Conservation (phyloP, 306 rosid species). For the Castanea sativa region DNA sequence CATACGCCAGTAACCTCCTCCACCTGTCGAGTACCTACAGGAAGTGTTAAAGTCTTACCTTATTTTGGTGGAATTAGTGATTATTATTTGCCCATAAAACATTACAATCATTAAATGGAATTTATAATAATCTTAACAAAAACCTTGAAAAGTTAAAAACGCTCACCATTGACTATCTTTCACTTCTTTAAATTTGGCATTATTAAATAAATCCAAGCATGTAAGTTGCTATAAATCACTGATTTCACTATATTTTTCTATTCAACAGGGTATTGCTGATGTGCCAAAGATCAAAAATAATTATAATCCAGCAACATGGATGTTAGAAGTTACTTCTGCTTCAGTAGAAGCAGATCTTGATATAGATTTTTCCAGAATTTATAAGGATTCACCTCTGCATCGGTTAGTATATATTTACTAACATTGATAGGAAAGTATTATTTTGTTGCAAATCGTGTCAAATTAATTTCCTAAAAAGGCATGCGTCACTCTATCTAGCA, state of each 20-base stretch:
- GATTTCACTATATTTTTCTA: slow-evolving; percentile 20
- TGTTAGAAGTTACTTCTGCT: slow-evolving; percentile 60
- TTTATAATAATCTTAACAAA: not conserved
- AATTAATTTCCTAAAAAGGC: not conserved
- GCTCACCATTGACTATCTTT: not conserved
- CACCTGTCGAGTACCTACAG: not conserved
- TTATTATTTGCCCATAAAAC: not conserved
- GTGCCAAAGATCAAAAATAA: slow-evolving; percentile 55
- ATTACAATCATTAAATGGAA: not conserved
- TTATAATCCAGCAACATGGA: slow-evolving; percentile 65
- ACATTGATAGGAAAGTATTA: slow-evolving; percentile 7
- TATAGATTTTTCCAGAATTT: slow-evolving; percentile 48
- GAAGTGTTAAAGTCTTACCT: not conserved
- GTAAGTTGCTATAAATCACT: not conserved
- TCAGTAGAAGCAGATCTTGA: slow-evolving; percentile 49
- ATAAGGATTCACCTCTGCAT: slow-evolving; percentile 43
- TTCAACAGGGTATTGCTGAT: slow-evolving; percentile 53
- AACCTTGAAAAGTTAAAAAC: not conserved
- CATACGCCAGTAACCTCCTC: not conserved
- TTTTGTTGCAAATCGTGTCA: not conserved
- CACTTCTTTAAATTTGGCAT: not conserved
- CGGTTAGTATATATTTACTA: slow-evolving; percentile 29
- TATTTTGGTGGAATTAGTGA: not conserved
- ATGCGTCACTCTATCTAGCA: not conserved
- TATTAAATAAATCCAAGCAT: not conserved